Conservation (phyloP, 495 filamentous ascomycete genomes). For the Parathielavia hyrcaniae region DNA sequence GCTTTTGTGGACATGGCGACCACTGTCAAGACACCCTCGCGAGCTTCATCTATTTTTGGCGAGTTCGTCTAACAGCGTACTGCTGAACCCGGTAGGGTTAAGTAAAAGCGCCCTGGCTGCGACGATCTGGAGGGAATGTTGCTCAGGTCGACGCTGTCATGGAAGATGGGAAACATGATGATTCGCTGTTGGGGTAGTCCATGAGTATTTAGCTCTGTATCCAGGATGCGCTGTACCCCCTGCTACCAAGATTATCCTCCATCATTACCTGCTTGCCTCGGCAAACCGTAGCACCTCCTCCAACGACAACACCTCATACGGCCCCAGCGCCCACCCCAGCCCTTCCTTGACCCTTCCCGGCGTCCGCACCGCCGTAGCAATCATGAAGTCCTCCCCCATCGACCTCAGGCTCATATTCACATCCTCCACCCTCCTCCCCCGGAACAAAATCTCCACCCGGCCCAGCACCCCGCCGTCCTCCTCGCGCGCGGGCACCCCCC, state of each 20-base stretch:
- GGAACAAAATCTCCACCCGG: conserved; percentile 36
- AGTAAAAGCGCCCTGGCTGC: too few relatives aligned
- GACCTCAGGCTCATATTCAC: conserved; percentile 41
- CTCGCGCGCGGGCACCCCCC: conserved; percentile 21
- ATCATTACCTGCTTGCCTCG: conserved; percentile 23
- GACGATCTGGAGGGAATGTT: too few relatives aligned
- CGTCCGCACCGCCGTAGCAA: conserved; percentile 42
- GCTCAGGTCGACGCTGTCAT: background rate
- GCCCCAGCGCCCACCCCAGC: conserved; percentile 36
- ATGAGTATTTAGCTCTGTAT: background rate
- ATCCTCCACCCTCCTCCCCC: conserved; percentile 36
- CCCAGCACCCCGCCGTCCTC: conserved; percentile 26
- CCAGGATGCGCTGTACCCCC: too few relatives aligned
- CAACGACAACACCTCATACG: conserved; percentile 35
- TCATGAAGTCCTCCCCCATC: conserved; percentile 43
- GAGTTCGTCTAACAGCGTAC: background rate
- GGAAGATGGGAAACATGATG: background rate
- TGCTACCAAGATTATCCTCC: background rate
- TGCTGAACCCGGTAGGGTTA: too few relatives aligned
- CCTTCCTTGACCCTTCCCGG: conserved; percentile 32
- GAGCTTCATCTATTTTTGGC: background rate
- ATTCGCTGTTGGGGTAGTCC: background rate
- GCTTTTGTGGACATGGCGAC: too few relatives aligned
- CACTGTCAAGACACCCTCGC: too few relatives aligned
- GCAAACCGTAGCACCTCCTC: conserved; percentile 37